Percentiles rank a stretch among this genome's conserved stretches.
Conservation (phyloP, 2,329 filamentous ascomycete species). For the Aspergillus bombycis region DNA sequence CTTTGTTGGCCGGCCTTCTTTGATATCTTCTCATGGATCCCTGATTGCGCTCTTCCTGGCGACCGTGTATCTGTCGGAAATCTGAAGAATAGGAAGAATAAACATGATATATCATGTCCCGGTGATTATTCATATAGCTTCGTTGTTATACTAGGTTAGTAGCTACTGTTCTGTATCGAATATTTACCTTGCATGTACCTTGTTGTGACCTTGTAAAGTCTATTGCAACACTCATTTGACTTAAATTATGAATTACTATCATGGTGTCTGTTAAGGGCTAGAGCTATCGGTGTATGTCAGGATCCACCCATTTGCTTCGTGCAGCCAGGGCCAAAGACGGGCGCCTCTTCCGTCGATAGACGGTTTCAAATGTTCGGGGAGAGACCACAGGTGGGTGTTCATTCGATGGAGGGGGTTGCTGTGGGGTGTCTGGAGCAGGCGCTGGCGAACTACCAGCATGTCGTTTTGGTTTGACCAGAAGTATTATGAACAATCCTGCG, state of each 20-base stretch:
- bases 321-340: constrained; percentile 26
- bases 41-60: neutral
- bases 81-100: constrained; percentile 43
- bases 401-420: constrained; percentile 28
- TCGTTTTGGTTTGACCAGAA: constrained; percentile 76
- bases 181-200: neutral
- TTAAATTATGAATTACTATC: constrained; percentile 21
- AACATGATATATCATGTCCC: constrained; percentile 9
- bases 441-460: constrained; percentile 20
- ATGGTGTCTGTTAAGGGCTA: constrained; percentile 24
- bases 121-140: neutral
- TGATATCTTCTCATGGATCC: neutral
- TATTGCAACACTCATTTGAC: neutral
- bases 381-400: constrained; percentile 20
- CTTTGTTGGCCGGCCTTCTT: neutral
- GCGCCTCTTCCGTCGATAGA: constrained; percentile 27
- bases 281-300: constrained; percentile 38
- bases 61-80: neutral
- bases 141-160: neutral
- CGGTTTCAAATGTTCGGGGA: constrained; percentile 25
- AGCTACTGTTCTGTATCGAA: neutral
- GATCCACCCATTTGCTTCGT: constrained; percentile 37
- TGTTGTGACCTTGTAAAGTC: neutral
- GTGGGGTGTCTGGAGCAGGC: constrained; percentile 7
- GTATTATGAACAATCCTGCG: constrained; percentile 80